phyloP scores from a whole-genome alignment of 2,329 filamentous ascomycete species.

The Colletotrichum sp. region DNA sequence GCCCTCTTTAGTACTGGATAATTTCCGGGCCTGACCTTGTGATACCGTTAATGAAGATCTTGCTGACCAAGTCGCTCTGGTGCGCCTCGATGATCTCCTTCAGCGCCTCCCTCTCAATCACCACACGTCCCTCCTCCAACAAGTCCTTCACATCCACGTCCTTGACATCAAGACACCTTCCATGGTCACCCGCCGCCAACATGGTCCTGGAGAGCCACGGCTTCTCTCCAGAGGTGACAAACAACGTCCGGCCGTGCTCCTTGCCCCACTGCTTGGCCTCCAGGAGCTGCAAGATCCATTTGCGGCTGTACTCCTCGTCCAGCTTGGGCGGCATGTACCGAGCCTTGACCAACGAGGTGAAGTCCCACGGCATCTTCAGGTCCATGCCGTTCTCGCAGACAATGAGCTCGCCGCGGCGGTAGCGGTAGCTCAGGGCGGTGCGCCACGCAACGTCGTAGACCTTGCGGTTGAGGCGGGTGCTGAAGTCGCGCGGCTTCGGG shows the following conservation, averaged over 20 bases:
- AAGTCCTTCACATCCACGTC: slow-evolving; percentile 97
- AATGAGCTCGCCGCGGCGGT: slow-evolving; percentile 83
- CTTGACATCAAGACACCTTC: slow-evolving; percentile 70
- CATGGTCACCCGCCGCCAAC: slow-evolving; percentile 67
- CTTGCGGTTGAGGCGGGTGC: slow-evolving; percentile 81
- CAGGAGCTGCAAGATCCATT: slow-evolving; percentile 73
- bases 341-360: slow-evolving; percentile 40
- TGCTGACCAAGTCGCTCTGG: slow-evolving; percentile 66
- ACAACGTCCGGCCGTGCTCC: slow-evolving; percentile 71
- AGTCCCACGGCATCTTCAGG: slow-evolving; percentile 61
- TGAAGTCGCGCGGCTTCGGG: slow-evolving; percentile 92
- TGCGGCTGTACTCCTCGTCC: slow-evolving; percentile 61
- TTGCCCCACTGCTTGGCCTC: slow-evolving; percentile 72
- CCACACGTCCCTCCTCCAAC: slow-evolving; percentile 80
- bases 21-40: slow-evolving; percentile 35
- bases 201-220: slow-evolving; percentile 72
- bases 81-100: slow-evolving; percentile 76
- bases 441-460: slow-evolving; percentile 96
- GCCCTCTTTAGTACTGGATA: slow-evolving; percentile 34
- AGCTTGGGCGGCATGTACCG: slow-evolving; percentile 52
- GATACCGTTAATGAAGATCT: slow-evolving; percentile 49
- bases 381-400: slow-evolving; percentile 82
- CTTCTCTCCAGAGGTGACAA: slow-evolving; percentile 70
- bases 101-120: slow-evolving; percentile 85
- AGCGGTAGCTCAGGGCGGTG: slow-evolving; percentile 91